phyloP scores from a whole-genome alignment of 768 basidiomycete genomes.

The Boletus rubescentipes region DNA sequence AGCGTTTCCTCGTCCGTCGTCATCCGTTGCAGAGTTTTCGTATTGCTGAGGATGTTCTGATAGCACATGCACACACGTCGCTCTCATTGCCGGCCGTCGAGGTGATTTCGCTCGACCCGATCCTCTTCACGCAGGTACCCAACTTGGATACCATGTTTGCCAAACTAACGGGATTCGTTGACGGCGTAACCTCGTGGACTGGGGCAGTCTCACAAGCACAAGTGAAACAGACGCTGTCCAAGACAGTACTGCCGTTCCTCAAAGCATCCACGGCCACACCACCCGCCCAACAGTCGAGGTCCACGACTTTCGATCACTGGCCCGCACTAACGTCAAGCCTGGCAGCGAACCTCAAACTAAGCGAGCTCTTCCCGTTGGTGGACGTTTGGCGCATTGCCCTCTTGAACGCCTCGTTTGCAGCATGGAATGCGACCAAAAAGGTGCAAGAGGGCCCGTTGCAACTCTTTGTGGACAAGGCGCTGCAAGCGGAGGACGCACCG shows the following conservation, averaged over 20 bases:
- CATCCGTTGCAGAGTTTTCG: not conserved
- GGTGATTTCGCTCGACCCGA: constrained; percentile 66
- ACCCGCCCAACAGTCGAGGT: constrained; percentile 27
- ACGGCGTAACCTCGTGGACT: constrained; percentile 39
- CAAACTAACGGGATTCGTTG: constrained; percentile 67
- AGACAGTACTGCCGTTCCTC: constrained; percentile 60
- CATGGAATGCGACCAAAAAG: constrained; percentile 43
- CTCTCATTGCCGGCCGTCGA: constrained; percentile 60
- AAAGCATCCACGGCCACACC: constrained; percentile 46
- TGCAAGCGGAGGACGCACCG: constrained; percentile 28
- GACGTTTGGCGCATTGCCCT: constrained; percentile 83
- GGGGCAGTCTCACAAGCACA: constrained; percentile 33
- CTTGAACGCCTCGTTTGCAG: constrained; percentile 57
- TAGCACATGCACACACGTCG: constrained; percentile 75
- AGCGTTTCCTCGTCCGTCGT: constrained; percentile 73
- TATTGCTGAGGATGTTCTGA: not conserved
- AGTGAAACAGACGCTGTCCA: constrained; percentile 50
- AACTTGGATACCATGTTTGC: constrained; percentile 58
- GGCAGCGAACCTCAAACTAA: constrained; percentile 43
- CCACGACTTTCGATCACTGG: constrained; percentile 48
- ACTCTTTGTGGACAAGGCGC: constrained; percentile 47
- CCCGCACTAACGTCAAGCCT: constrained; percentile 46
- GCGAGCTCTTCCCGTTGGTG: constrained; percentile 73
- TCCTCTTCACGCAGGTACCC: constrained; percentile 73
- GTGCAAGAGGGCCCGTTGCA: constrained; percentile 42